Evolutionary conservation across 352 stramenopile species (phyloP).

Genomic region (Aphanomyces invadans): DNA sequence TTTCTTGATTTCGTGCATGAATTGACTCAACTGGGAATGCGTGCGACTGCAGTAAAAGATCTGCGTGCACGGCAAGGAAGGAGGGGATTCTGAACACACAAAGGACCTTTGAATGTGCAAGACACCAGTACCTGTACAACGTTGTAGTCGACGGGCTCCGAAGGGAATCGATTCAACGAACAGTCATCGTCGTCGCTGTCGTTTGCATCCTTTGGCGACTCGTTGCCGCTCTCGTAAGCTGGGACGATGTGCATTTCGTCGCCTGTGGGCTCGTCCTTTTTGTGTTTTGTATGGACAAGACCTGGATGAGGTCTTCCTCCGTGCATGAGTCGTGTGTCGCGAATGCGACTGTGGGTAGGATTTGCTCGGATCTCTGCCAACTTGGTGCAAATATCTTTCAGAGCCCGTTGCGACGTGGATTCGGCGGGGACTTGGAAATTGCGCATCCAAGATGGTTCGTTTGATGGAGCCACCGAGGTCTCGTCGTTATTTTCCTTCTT

Average conservation of each 20-base stretch:
- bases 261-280: slow-evolving; percentile 24
- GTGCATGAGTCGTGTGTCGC: slow-evolving; percentile 36
- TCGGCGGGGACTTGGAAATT: slow-evolving; percentile 42
- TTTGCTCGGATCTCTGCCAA: slow-evolving; percentile 19
- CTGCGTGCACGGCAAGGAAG: too few species aligned
- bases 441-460: slow-evolving; percentile 52
- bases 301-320: slow-evolving; percentile 6
- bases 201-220: slow-evolving; percentile 16
- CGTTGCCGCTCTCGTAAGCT: slow-evolving; percentile 62
- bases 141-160: slow-evolving; percentile 23
- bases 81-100: too few species aligned
- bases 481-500: not conserved
- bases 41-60: slow-evolving; percentile 89
- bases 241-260: slow-evolving; percentile 61
- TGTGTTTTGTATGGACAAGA: not conserved
- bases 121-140: slow-evolving; percentile 20
- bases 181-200: slow-evolving; percentile 33
- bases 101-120: not conserved
- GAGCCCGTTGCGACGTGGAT: slow-evolving; percentile 51
- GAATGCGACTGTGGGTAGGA: slow-evolving; percentile 47
- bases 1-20: slow-evolving; percentile 81
- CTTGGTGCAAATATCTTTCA: slow-evolving; percentile 40
- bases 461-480: slow-evolving; percentile 12
- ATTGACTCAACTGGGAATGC: slow-evolving; percentile 86
- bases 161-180: not conserved